These are phyloP conservation scores for Heliocybe sulcata DNA, from an alignment of 1,284 basidiomycete genomes.

Conservation along the genomic window DNA sequence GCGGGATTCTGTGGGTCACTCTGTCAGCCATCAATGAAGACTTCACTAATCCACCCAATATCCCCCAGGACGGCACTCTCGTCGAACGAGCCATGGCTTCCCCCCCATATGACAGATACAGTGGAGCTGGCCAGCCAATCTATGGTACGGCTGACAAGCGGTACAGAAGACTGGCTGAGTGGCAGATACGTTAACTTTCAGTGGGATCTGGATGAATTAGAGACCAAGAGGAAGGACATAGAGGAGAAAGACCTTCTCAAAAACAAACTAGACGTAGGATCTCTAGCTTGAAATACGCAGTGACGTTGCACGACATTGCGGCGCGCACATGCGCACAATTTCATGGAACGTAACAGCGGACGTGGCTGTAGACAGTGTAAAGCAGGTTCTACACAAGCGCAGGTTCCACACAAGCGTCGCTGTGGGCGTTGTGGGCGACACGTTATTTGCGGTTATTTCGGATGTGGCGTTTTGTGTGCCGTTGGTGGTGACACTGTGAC, in stretches of 20 bases:
- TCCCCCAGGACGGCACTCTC: not conserved
- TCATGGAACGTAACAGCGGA: too few species aligned
- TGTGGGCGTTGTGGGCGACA: too few species aligned
- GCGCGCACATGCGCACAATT: too few species aligned
- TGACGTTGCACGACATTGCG: too few species aligned
- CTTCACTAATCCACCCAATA: not conserved
- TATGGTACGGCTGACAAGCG: slow-evolving; percentile 6
- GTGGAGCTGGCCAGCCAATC: slow-evolving; percentile 6
- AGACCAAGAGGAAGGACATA: slow-evolving; percentile 5
- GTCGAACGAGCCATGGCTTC: slow-evolving; percentile 2
- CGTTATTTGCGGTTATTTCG: too few species aligned
- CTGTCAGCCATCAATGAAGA: not conserved
- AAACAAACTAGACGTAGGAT: not conserved
- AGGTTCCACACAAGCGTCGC: too few species aligned
- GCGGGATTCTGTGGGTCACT: slow-evolving; percentile 5
- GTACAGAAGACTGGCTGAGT: slow-evolving; percentile 8
- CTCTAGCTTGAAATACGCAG: not conserved
- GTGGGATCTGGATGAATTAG: slow-evolving; percentile 10
- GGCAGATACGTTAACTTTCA: slow-evolving; percentile 6
- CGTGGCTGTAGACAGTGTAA: too few species aligned
- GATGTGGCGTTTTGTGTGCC: too few species aligned
- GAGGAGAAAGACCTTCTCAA: not conserved
- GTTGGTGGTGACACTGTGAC: too few species aligned
- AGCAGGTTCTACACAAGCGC: too few species aligned
- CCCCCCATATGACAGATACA: not conserved